Percentiles rank a stretch among this genome's conserved stretches.
phyloP scores from a whole-genome alignment of 1,139 yeast genomes.

The Scheffersomyces quercinus region DNA sequence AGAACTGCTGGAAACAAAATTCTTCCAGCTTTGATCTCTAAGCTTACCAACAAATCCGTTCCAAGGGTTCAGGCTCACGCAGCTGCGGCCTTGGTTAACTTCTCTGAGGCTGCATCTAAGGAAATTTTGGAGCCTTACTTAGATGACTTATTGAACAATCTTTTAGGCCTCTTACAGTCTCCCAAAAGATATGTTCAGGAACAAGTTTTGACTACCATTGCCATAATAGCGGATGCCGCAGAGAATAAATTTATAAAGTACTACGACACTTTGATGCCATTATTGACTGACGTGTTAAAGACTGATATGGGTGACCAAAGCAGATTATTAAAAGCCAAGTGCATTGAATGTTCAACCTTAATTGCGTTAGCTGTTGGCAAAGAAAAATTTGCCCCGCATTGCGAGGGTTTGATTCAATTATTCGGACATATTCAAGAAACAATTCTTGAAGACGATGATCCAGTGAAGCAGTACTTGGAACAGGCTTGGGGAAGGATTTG shows the following conservation, averaged over 20 bases:
- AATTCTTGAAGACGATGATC: slow-evolving; percentile 67
- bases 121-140: slow-evolving; percentile 87
- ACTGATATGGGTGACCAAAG: slow-evolving; percentile 81
- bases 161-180: slow-evolving; percentile 67
- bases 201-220: slow-evolving; percentile 94
- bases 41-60: slow-evolving; percentile 65
- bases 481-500: slow-evolving; percentile 98
- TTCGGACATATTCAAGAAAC: slow-evolving; percentile 74
- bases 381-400: slow-evolving; percentile 79
- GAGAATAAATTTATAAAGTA: slow-evolving; percentile 85
- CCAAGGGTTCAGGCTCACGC: slow-evolving; percentile 98
- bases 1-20: slow-evolving; percentile 75
- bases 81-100: slow-evolving; percentile 96
- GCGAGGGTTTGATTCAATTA: slow-evolving; percentile 70
- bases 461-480: slow-evolving; percentile 81
- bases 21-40: slow-evolving; percentile 85
- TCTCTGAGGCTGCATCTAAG: slow-evolving; percentile 87
- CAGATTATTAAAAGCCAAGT: slow-evolving; percentile 82
- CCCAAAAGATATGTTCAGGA: slow-evolving; percentile 95
- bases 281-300: slow-evolving; percentile 74
- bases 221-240: slow-evolving; percentile 98
- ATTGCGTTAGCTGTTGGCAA: slow-evolving; percentile 97
- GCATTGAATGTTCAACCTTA: slow-evolving; percentile 92
- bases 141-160: slow-evolving; percentile 72
- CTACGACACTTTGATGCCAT: slow-evolving; percentile 93